Conservation (phyloP, 2,329 filamentous ascomycete genomes). For the Alternaria consortialis region DNA sequence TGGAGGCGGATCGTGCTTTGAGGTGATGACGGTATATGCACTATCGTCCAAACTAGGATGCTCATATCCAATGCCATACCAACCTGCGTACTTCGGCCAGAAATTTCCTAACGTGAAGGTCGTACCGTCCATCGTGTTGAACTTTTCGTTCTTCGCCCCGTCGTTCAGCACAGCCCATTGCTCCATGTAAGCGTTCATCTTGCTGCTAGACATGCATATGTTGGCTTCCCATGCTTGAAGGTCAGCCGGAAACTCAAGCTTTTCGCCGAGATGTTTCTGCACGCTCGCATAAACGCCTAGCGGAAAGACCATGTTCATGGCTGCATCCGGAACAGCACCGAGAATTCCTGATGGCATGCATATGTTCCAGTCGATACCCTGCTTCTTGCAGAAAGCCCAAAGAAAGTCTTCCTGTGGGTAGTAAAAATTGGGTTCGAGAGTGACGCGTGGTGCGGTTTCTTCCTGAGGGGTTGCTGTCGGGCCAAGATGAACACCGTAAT, state of each 20-base stretch:
- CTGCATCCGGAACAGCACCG: conserved; percentile 59
- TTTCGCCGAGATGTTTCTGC: conserved; percentile 52
- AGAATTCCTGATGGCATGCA: conserved; percentile 60
- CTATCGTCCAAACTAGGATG: conserved; percentile 34
- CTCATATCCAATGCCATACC: conserved; percentile 55
- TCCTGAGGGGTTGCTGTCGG: conserved; percentile 55
- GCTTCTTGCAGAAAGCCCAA: conserved; percentile 52
- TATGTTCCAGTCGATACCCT: conserved; percentile 56
- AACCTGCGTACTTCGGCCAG: conserved; percentile 58
- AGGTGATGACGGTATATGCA: conserved; percentile 25
- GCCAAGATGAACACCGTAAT: conserved; percentile 62
- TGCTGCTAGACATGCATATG: conserved; percentile 55
- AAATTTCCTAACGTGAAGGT: conserved; percentile 59
- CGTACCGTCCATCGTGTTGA: conserved; percentile 60
- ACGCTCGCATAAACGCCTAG: conserved; percentile 62
- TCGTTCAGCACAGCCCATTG: conserved; percentile 60
- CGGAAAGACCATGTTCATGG: conserved; percentile 61
- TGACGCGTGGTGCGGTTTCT: conserved; percentile 57
- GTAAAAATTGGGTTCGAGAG: conserved; percentile 63
- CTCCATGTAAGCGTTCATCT: conserved; percentile 61
- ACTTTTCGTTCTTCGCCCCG: conserved; percentile 55
- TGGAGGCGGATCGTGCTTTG: conserved; percentile 41
- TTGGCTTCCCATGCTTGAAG: conserved; percentile 56
- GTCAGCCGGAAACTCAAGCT: conserved; percentile 57
- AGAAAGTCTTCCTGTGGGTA: conserved; percentile 64